Percentiles rank a stretch among this genome's conserved stretches.
These are phyloP conservation scores for Paecilomyces niveus DNA, from an alignment of 2,329 filamentous ascomycete species.

Conservation along the genomic window DNA sequence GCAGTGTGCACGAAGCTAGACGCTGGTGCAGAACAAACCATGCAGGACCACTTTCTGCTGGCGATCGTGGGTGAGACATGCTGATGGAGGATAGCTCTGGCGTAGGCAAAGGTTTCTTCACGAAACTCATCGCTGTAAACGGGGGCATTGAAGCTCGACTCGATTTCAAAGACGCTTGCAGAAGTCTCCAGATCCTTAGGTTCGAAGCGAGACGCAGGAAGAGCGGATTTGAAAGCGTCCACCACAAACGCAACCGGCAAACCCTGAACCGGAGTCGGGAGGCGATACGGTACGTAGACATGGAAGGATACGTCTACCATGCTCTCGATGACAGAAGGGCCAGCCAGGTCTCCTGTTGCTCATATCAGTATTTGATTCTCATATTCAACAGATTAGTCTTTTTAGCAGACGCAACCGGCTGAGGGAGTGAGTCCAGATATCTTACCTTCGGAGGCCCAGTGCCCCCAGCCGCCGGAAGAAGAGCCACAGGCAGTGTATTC, in stretches of 20 bases:
- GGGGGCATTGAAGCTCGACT: neutral
- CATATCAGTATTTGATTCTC: neutral
- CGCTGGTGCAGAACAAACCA: neutral
- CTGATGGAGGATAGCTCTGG: neutral
- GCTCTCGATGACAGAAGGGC: neutral
- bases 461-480: neutral
- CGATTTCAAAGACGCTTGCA: neutral
- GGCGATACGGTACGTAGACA: neutral
- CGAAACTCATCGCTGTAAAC: neutral
- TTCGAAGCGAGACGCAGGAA: neutral
- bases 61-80: neutral
- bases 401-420: neutral
- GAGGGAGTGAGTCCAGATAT: neutral
- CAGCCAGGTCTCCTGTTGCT: neutral
- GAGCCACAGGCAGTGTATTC: neutral
- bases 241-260: neutral
- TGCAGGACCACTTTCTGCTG: neutral
- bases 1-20: neutral
- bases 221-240: neutral
- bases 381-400: neutral
- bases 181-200: neutral
- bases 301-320: neutral
- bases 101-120: neutral
- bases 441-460: neutral
- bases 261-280: neutral